A percentile compares a stretch with the other conserved stretches of the same genome.
Evolutionary conservation across 805 yeast genomes (phyloP).

Genomic region (Yamadazyma sp.): DNA sequence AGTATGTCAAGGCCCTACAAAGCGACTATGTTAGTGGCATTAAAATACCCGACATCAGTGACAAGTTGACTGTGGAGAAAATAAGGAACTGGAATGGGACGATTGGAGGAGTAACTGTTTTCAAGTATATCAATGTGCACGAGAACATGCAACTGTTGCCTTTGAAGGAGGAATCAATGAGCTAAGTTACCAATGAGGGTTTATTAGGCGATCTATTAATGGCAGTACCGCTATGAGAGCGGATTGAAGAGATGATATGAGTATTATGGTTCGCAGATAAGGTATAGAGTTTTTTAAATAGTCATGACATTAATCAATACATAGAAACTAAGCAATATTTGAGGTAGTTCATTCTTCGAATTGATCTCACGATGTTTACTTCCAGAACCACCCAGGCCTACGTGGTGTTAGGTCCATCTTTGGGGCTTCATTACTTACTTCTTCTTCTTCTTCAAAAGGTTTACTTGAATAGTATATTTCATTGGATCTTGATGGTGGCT

Average conservation of each 20-base stretch:
- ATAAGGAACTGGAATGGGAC: conserved; percentile 81
- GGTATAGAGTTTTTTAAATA: too few species aligned
- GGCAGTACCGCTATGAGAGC: too few species aligned
- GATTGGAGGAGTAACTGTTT: conserved; percentile 68
- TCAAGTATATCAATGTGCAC: conserved; percentile 48
- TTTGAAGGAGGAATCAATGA: conserved; percentile 22
- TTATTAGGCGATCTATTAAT: too few species aligned
- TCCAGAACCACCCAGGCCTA: conserved; percentile 18
- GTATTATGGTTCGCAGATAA: too few species aligned
- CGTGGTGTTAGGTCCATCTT: neutral
- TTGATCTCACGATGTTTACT: too few species aligned
- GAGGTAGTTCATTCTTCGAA: neutral
- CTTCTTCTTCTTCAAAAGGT: neutral
- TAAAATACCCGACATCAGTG: conserved; percentile 70
- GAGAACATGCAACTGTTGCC: conserved; percentile 29
- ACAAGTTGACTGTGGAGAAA: conserved; percentile 54
- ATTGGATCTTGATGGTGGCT: too few species aligned
- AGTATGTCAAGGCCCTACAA: conserved; percentile 57
- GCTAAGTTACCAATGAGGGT: too few species aligned
- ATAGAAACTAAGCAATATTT: too few species aligned
- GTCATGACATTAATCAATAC: too few species aligned
- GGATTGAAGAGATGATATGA: neutral
- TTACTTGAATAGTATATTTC: too few species aligned
- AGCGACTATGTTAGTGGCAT: conserved; percentile 68
- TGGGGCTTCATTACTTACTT: neutral